Evolutionary conservation across 805 yeast genomes (phyloP).

Genomic region (Candida yuanshanica): DNA sequence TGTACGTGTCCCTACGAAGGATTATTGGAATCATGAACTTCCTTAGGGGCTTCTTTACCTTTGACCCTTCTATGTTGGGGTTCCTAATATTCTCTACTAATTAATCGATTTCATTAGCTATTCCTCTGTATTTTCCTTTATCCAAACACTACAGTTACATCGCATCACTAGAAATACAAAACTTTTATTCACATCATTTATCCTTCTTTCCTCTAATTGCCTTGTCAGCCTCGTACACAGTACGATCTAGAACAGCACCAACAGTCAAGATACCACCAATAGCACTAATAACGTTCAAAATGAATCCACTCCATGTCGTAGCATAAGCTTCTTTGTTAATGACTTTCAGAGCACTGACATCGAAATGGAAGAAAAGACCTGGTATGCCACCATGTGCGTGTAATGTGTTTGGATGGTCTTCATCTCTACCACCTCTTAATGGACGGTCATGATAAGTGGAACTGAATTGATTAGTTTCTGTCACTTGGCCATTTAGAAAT

Average conservation of each 20-base stretch:
- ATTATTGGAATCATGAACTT: too few species aligned
- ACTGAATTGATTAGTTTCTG: slow-evolving; percentile 87
- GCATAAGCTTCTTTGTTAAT: slow-evolving; percentile 67
- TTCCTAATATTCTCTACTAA: too few species aligned
- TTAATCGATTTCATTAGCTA: too few species aligned
- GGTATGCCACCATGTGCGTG: slow-evolving; percentile 87
- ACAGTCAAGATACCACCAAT: slow-evolving; percentile 92
- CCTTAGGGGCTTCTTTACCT: too few species aligned
- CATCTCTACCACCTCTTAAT: slow-evolving; percentile 78
- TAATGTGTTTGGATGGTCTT: slow-evolving; percentile 81
- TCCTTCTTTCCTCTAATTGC: slow-evolving; percentile 66
- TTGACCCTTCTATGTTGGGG: too few species aligned
- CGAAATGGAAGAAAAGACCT: slow-evolving; percentile 82
- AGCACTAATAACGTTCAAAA: slow-evolving; percentile 78
- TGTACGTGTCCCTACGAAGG: too few species aligned
- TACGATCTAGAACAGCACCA: slow-evolving; percentile 82
- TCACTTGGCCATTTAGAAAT: slow-evolving; percentile 43
- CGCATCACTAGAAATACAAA: too few species aligned
- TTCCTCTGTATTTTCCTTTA: too few species aligned
- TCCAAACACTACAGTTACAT: too few species aligned
- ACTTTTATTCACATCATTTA: slow-evolving; percentile 12
- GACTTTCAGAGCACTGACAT: slow-evolving; percentile 88
- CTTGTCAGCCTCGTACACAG: slow-evolving; percentile 84
- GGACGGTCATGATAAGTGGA: slow-evolving; percentile 88
- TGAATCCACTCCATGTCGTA: slow-evolving; percentile 77